Conservation (phyloP, 2,329 filamentous ascomycete genomes). For the Colletotrichum graminicola region DNA sequence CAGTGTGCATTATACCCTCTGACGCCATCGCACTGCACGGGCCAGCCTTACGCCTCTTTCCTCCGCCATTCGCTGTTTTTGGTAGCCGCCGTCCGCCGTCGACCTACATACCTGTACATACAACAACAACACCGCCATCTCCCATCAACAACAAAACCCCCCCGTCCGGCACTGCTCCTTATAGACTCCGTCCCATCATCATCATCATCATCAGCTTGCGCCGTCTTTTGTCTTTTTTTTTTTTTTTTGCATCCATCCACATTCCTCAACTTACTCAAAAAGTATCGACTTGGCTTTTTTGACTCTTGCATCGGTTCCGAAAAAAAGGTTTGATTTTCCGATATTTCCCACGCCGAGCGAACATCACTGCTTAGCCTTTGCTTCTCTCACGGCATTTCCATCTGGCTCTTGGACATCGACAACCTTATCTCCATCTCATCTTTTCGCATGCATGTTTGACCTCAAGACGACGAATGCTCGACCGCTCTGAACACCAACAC, state of each 20-base stretch:
- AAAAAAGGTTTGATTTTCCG: not conserved
- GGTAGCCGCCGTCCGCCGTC: not conserved
- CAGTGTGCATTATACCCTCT: conserved; percentile 28
- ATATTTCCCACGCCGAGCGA: not conserved
- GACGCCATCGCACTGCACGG: conserved; percentile 39
- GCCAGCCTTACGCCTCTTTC: not conserved
- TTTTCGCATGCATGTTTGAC: conserved; percentile 18
- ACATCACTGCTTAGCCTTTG: not conserved
- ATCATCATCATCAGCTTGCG: not conserved
- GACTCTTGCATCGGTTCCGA: not conserved
- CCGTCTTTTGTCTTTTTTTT: not conserved
- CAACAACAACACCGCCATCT: conserved; percentile 8
- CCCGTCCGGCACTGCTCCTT: not conserved
- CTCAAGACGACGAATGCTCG: not conserved
- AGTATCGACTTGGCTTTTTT: not conserved
- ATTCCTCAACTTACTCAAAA: not conserved
- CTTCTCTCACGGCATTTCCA: not conserved
- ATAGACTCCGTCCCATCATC: not conserved
- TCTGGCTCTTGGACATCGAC: conserved; percentile 22
- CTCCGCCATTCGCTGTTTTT: not conserved
- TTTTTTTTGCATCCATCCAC: not conserved
- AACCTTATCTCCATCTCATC: conserved; percentile 21
- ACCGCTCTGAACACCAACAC: conserved; percentile 13
- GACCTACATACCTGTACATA: not conserved
- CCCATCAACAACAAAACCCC: not conserved